phyloP scores from a whole-genome alignment of 139 green algal genomes.

The Auxenochlorella pyrenoidosa region DNA sequence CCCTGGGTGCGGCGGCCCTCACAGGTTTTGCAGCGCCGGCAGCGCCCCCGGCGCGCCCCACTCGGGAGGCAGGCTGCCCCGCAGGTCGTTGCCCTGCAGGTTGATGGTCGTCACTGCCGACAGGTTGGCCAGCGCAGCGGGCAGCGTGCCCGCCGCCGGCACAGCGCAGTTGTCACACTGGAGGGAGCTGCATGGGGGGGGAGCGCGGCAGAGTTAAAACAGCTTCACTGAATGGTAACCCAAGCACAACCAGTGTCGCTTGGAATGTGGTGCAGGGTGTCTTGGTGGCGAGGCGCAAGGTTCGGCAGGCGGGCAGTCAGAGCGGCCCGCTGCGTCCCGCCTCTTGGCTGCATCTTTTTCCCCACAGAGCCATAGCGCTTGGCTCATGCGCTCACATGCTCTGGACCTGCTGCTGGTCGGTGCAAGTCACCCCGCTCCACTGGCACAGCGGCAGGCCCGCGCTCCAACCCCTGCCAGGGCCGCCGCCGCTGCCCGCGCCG shows the following conservation, averaged over 20 bases:
- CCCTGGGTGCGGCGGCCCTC: not conserved
- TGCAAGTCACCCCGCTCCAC: conserved; percentile 20
- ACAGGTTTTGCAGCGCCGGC: conserved; percentile 25
- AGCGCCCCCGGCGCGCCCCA: conserved; percentile 7
- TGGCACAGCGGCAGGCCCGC: not conserved
- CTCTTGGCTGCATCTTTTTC: too few relatives aligned
- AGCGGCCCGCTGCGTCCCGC: too few relatives aligned
- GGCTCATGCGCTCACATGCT: conserved; percentile 30
- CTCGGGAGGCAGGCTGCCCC: not conserved
- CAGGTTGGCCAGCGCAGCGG: not conserved
- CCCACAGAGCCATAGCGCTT: too few relatives aligned
- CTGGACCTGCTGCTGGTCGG: not conserved
- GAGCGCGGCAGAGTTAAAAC: too few relatives aligned
- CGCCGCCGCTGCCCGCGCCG: not conserved
- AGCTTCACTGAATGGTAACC: too few relatives aligned
- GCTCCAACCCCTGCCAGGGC: not conserved
- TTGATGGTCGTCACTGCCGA: conserved; percentile 4
- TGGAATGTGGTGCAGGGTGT: too few relatives aligned
- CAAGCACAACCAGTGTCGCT: too few relatives aligned
- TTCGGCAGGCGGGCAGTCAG: too few relatives aligned
- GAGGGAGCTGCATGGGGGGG: not conserved
- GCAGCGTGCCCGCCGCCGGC: conserved; percentile 2
- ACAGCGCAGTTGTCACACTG: conserved; percentile 13
- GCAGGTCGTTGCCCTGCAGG: conserved; percentile 23
- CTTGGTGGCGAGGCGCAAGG: too few relatives aligned